A percentile compares a stretch with the other conserved stretches of the same genome.
phyloP scores from a whole-genome alignment of 768 basidiomycete species.

The Heimioporus sp. region DNA sequence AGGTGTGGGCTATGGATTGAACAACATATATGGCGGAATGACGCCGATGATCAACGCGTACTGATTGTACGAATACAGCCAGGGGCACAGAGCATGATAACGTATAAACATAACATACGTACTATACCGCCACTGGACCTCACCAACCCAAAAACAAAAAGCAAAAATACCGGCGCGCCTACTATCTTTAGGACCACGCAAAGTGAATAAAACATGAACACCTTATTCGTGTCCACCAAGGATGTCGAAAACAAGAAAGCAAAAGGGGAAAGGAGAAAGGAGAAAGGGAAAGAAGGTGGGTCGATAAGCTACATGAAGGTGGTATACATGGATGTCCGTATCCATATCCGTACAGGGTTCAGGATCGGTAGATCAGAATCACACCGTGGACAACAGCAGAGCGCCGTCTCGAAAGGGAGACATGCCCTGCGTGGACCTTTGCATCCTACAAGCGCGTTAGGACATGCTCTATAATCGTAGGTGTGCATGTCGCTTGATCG shows the following conservation, averaged over 20 bases:
- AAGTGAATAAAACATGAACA: background rate
- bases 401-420: background rate
- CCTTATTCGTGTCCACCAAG: background rate
- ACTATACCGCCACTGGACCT: background rate
- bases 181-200: background rate
- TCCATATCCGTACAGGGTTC: background rate
- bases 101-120: constrained; percentile 1
- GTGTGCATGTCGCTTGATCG: constrained; percentile 5
- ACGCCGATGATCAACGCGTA: too few relatives aligned
- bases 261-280: background rate
- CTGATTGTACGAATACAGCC: background rate
- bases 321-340: constrained; percentile 9
- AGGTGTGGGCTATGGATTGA: too few relatives aligned
- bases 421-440: background rate
- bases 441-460: constrained; percentile 3
- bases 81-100: background rate
- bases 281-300: background rate
- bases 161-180: background rate
- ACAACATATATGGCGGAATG: too few relatives aligned
- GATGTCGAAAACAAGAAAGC: background rate
- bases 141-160: background rate
- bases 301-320: constrained; percentile 16
- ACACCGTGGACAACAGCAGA: background rate
- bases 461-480: constrained; percentile 4
- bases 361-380: constrained; percentile 3